Conservation (phyloP, 805 yeast species). For the Kregervanrija delftensis region DNA sequence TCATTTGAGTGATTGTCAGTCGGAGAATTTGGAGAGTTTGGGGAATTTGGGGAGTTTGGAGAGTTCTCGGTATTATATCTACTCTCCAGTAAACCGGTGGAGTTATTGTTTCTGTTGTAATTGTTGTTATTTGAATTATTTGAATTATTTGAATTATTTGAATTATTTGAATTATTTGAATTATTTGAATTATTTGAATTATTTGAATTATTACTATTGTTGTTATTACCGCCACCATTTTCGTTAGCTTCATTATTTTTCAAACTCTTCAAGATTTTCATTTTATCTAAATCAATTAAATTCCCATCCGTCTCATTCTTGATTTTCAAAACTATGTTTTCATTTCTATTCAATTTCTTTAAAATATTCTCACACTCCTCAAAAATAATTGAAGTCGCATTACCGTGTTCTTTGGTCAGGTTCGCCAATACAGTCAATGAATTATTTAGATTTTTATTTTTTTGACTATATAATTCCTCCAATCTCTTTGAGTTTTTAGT, state of each 20-base stretch:
- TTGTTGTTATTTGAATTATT: too few relatives aligned
- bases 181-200: background rate
- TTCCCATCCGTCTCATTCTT: slow-evolving; percentile 7
- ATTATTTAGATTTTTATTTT: slow-evolving; percentile 37
- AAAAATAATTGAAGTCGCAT: slow-evolving; percentile 37
- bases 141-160: background rate
- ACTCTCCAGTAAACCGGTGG: too few relatives aligned
- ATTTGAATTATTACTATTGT: background rate
- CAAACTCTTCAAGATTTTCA: slow-evolving; percentile 8
- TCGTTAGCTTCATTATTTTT: slow-evolving; percentile 3
- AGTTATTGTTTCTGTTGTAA: too few relatives aligned
- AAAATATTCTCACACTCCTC: slow-evolving; percentile 42
- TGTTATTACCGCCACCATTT: background rate
- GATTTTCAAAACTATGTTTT: slow-evolving; percentile 15
- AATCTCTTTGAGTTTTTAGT: slow-evolving; percentile 39
- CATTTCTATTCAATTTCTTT: slow-evolving; percentile 23
- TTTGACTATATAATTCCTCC: slow-evolving; percentile 42
- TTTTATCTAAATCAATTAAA: slow-evolving; percentile 4
- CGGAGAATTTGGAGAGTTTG: too few relatives aligned
- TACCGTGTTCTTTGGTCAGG: slow-evolving; percentile 42
- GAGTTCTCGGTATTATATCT: too few relatives aligned
- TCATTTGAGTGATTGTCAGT: too few relatives aligned
- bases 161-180: background rate
- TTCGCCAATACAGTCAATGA: slow-evolving; percentile 37
- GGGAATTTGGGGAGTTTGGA: too few relatives aligned